Evolutionary conservation across 148 eudicot species (phyloP), one percentile per base, ranked within the genome.

Genomic region (Fagopyrum homotropicum): DNA sequence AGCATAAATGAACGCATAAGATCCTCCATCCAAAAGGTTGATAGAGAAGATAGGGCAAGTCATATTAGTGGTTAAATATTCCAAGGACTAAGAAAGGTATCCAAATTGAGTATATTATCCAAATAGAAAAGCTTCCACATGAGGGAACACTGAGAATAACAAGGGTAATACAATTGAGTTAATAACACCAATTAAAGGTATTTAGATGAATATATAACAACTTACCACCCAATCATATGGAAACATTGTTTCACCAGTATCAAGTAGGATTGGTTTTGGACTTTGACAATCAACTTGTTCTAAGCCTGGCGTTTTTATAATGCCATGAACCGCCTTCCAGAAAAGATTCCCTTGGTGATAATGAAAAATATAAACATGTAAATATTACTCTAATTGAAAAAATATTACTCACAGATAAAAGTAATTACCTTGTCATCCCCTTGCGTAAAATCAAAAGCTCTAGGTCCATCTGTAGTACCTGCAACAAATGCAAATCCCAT

Each of bases 141-240:
- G n/a, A n/a, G n/a, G n/a, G n/a, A n/a, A n/a, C n/a, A n/a, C n/a
- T n/a, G n/a, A n/a, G n/a, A n/a, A n/a, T n/a, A n/a, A n/a, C n/a
- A n/a, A n/a, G n/a, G n/a, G n/a, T n/a, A n/a, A n/a, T n/a, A n/a
- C n/a, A n/a, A n/a, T n/a, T n/a, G n/a, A n/a, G n/a, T n/a, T n/a
- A n/a, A n/a, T n/a, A n/a, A n/a, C n/a, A n/a, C n/a, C n/a, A n/a
- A n/a, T n/a, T n/a, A n/a, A n/a, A n/a, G n/a, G n/a, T n/a, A n/a
- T n/a, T n/a, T n/a, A n/a, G n/a, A n/a, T n/a, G 56, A 9, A 63
- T 2, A 63, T 22, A 7, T 22, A 63, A 40, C 74, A 80, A 92
- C 91, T 87, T 56, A 94, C 98, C 83, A 96, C 98, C 98, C 98
- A 94, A 80, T 91, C 97, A 77, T 94, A 94, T 35, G 98, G 98